Conservation (phyloP, 768 basidiomycete genomes). For the Pisolithus marmoratus region DNA sequence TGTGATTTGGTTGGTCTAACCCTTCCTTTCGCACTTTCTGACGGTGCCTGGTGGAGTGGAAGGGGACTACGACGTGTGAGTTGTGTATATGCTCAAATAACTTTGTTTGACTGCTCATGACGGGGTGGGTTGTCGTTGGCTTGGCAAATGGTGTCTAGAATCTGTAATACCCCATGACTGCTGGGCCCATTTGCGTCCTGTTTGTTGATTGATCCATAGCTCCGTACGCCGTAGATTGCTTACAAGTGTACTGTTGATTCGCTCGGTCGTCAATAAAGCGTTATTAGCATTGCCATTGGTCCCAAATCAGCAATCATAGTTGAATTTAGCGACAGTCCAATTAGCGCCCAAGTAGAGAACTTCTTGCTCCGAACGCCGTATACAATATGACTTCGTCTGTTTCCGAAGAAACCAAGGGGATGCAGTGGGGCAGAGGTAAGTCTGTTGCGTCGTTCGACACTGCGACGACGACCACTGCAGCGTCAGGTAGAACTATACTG, state of each 20-base stretch:
- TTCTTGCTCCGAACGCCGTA: constrained; percentile 18
- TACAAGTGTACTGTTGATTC: no score
- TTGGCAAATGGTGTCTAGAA: not conserved
- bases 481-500: constrained; percentile 6
- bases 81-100: no score
- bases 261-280: no score
- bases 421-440: constrained; percentile 42
- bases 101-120: constrained; percentile 7
- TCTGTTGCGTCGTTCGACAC: constrained; percentile 1
- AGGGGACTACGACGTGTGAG: constrained; percentile 16
- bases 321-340: not conserved
- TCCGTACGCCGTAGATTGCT: no score
- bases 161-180: no score
- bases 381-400: constrained; percentile 26
- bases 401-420: constrained; percentile 21
- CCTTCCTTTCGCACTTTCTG: not conserved
- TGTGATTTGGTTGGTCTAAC: not conserved
- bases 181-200: no score
- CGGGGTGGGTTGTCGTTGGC: constrained; percentile 23
- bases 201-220: no score
- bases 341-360: constrained; percentile 8
- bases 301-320: constrained; percentile 26
- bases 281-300: constrained; percentile 9
- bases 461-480: not conserved
- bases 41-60: constrained; percentile 24